Evolutionary conservation across 768 basidiomycete species (phyloP).

Genomic region (Suillus weaverae): DNA sequence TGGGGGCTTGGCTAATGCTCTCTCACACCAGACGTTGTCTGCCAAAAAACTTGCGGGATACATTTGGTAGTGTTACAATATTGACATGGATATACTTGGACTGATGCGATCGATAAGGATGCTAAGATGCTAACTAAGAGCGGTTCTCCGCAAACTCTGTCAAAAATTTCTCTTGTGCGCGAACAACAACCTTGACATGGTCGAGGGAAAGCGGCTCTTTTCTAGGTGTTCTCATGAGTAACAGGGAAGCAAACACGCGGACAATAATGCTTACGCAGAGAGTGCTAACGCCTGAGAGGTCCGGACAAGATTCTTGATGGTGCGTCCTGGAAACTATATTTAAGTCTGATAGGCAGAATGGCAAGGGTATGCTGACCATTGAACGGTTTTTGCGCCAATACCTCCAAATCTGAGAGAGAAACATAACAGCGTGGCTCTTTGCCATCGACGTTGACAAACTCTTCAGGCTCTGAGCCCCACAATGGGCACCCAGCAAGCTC

Average conservation of each 20-base stretch:
- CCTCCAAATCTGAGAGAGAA: slow-evolving; percentile 19
- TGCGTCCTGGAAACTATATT: slow-evolving; percentile 17
- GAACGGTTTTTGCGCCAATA: slow-evolving; percentile 25
- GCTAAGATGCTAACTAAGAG: not conserved
- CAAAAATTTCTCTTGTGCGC: slow-evolving; percentile 27
- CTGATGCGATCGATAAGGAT: not conserved
- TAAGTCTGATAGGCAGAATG: not conserved
- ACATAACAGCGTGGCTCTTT: slow-evolving; percentile 10
- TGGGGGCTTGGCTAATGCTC: slow-evolving; percentile 64
- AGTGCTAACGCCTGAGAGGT: slow-evolving; percentile 32
- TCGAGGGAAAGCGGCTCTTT: slow-evolving; percentile 16
- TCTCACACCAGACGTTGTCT: not conserved
- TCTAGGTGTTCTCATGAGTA: slow-evolving; percentile 2
- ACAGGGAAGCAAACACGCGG: not conserved
- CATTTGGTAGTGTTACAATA: slow-evolving; percentile 3
- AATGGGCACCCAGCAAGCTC: slow-evolving; percentile 15
- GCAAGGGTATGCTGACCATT: slow-evolving; percentile 20
- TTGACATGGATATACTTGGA: not conserved
- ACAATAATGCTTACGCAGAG: slow-evolving; percentile 16
- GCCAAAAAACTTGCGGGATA: not conserved
- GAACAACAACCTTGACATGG: slow-evolving; percentile 25
- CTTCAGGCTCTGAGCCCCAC: slow-evolving; percentile 7
- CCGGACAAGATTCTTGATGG: slow-evolving; percentile 34
- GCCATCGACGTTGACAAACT: slow-evolving; percentile 7
- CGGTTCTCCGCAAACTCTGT: slow-evolving; percentile 17